Percentiles rank a stretch among this genome's conserved stretches.
These are phyloP conservation scores for Mortierella sp. DNA, from an alignment of 371 early-diverging fungal species.

Conservation along the genomic window DNA sequence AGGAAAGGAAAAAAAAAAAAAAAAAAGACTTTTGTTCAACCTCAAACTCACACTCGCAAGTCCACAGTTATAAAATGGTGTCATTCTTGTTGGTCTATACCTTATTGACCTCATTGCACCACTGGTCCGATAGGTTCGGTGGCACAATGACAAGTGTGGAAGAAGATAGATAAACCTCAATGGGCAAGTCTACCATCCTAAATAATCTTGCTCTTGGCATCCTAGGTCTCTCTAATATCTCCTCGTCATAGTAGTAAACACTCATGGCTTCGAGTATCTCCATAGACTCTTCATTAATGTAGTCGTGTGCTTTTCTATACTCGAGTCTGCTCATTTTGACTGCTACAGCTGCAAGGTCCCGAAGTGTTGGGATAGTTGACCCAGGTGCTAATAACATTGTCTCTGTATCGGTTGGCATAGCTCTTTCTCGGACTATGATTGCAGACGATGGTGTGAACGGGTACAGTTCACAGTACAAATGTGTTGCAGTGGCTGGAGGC, in stretches of 20 bases:
- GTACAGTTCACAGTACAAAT: constrained; percentile 52
- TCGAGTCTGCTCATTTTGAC: constrained; percentile 58
- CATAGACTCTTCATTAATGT: constrained; percentile 44
- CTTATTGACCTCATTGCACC: constrained; percentile 80
- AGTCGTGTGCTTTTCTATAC: constrained; percentile 57
- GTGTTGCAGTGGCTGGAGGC: constrained; percentile 56
- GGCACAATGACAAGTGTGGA: constrained; percentile 84
- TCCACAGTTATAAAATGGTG: not conserved
- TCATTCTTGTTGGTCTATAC: constrained; percentile 14
- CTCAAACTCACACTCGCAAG: not conserved
- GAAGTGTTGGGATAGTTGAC: constrained; percentile 51
- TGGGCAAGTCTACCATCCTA: constrained; percentile 24
- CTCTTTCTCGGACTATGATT: constrained; percentile 13
- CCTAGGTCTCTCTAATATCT: constrained; percentile 8
- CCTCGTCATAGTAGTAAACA: constrained; percentile 62
- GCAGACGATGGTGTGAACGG: constrained; percentile 31
- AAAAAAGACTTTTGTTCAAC: not conserved
- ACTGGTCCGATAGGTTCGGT: constrained; percentile 79
- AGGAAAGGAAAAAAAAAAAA: not conserved
- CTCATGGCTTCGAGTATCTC: constrained; percentile 57
- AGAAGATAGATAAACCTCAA: constrained; percentile 66
- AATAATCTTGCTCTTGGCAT: constrained; percentile 31
- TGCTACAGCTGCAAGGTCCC: constrained; percentile 57
- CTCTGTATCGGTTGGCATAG: not conserved
- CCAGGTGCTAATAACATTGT: not conserved